A percentile compares a stretch with the other conserved stretches of the same genome.
phyloP scores from a whole-genome alignment of 345 rosid species.

The Noccaea caerulescens region DNA sequence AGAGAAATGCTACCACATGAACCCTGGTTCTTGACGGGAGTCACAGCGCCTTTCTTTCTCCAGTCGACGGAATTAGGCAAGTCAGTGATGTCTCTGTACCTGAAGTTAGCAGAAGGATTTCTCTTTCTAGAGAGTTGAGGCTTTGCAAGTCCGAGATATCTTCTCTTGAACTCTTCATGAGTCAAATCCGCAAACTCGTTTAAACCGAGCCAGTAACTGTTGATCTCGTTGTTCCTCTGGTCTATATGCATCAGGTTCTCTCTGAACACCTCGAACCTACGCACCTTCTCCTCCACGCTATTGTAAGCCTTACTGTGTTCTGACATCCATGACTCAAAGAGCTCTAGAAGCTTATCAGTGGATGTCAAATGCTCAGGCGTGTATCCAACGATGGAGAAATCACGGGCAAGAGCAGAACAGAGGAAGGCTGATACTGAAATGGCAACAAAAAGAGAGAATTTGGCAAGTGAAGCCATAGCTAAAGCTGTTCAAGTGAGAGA shows the following conservation, averaged over 20 bases:
- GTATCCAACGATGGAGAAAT: constrained; percentile 80
- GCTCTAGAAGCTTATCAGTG: constrained; percentile 58
- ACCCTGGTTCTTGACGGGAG: constrained; percentile 85
- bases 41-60: constrained; percentile 84
- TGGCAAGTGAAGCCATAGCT: constrained; percentile 47
- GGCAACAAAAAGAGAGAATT: constrained; percentile 44
- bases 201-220: constrained; percentile 77
- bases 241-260: constrained; percentile 82
- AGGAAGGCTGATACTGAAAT: constrained; percentile 46
- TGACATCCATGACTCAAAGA: constrained; percentile 76
- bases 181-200: constrained; percentile 78
- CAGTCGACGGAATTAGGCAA: constrained; percentile 76
- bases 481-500: not conserved
- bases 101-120: constrained; percentile 44
- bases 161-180: constrained; percentile 78
- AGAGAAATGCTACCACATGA: constrained; percentile 57
- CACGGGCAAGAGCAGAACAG: constrained; percentile 53
- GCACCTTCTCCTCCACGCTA: constrained; percentile 64
- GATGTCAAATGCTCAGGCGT: constrained; percentile 64
- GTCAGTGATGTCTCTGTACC: constrained; percentile 47
- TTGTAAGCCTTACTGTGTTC: constrained; percentile 66
- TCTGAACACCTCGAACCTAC: constrained; percentile 68
- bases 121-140: constrained; percentile 42
- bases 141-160: constrained; percentile 58
- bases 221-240: constrained; percentile 62